Evolutionary conservation across 2,329 filamentous ascomycete genomes (phyloP), one percentile per base, ranked within the genome.

Genomic region (Fusarium decemcellulare): DNA sequence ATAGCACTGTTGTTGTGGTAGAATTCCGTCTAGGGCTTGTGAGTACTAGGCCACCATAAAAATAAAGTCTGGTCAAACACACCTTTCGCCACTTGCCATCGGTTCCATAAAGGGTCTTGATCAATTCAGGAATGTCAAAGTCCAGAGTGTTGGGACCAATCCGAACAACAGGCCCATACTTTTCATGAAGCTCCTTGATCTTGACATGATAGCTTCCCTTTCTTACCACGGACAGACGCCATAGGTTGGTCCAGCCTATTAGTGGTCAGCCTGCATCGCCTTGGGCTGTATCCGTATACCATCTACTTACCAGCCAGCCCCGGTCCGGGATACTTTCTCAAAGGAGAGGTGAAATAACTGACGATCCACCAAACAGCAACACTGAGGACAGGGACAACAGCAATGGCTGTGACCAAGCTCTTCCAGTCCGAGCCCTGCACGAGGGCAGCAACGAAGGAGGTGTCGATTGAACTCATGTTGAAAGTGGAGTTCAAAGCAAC

Each of bases 121-220:
- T 76, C 61, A 82, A 58, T 16, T 78, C 75, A 2, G 81, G 80
- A 2, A 75, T 67, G 57, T 81, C 77, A 6, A 83, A 65, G 36
- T 79, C 77, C 2, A 83, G 53, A 9, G 78, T 61, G 55, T 82
- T 82, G 8, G 82, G 82, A 1, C 76, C 80, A 15, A 83, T 78
- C 5, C 79, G 78, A 5, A 83, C 79, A 8, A 82, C 75, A 0
- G 80, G 80, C 0, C 82, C 81, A 62, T 82, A 78, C 53, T 78
- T 76, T 6, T 77, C 69, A 50, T 82, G 81, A 7, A 83, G 74
- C 16, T 76, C 65, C 30, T 79, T 74, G 42, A 77, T 73, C 12
- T 72, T 68, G 8, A 74, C 10, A 15, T 80, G 76, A 40, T 71
- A 78, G 7, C 71, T 69, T 10, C 76, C 76, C 15, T 51, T 71